These are phyloP conservation scores for Pholiota molesta DNA, from an alignment of 768 basidiomycete species.

Conservation along the genomic window DNA sequence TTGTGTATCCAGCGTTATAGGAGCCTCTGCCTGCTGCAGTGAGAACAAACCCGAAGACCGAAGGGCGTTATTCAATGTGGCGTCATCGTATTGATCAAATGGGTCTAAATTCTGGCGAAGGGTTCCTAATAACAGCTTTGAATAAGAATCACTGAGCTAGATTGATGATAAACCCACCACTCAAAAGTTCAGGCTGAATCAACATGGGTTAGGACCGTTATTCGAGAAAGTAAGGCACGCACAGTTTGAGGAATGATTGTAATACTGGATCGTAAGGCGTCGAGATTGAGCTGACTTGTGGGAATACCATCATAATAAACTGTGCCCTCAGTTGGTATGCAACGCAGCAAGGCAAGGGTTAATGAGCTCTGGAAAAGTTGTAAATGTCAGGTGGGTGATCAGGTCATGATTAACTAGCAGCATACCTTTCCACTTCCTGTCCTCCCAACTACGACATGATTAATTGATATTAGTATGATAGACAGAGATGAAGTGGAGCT, in stretches of 20 bases:
- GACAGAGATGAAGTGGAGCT: background rate
- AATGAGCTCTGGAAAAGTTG: slow-evolving; percentile 46
- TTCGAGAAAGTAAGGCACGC: slow-evolving; percentile 13
- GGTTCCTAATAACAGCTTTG: slow-evolving; percentile 39
- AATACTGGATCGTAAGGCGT: slow-evolving; percentile 57
- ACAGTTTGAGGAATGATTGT: slow-evolving; percentile 62
- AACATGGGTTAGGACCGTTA: background rate
- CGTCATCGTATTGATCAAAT: slow-evolving; percentile 58
- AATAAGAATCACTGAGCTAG: background rate
- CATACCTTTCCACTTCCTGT: slow-evolving; percentile 48
- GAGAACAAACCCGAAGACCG: slow-evolving; percentile 44
- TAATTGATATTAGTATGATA: background rate
- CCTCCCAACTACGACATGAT: slow-evolving; percentile 38
- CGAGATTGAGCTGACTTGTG: slow-evolving; percentile 53
- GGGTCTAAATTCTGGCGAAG: slow-evolving; percentile 64
- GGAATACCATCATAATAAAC: slow-evolving; percentile 59
- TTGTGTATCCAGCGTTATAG: slow-evolving; percentile 46
- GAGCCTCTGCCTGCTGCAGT: slow-evolving; percentile 41
- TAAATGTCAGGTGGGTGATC: background rate
- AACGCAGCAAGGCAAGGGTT: slow-evolving; percentile 41
- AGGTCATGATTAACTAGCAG: background rate
- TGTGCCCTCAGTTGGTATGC: slow-evolving; percentile 57
- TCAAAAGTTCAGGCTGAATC: slow-evolving; percentile 18
- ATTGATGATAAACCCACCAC: slow-evolving; percentile 7
- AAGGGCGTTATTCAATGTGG: slow-evolving; percentile 38